Evolutionary conservation across 2,329 filamentous ascomycete genomes (phyloP).

Genomic region (Penicillium sp.): DNA sequence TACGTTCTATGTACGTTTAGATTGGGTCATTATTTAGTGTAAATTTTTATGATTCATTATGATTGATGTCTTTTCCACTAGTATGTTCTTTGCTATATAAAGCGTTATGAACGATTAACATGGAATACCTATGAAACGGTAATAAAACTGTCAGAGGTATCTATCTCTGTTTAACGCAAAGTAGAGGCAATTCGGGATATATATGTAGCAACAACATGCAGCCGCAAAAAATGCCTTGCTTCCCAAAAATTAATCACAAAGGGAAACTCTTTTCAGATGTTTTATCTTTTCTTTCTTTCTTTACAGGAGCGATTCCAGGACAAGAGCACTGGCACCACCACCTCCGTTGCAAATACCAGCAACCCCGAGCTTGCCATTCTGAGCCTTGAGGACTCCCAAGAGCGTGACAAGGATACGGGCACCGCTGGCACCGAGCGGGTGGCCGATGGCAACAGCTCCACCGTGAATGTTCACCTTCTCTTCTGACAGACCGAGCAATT

Average conservation of each 20-base stretch:
- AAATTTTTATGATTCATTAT: not conserved
- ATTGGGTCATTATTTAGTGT: not conserved
- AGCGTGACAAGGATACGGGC: conserved; percentile 90
- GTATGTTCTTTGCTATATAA: not conserved
- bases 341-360: conserved; percentile 98
- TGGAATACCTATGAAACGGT: not conserved
- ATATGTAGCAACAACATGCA: not conserved
- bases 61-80: not conserved
- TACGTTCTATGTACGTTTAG: not conserved
- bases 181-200: not conserved
- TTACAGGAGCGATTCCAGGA: conserved; percentile 65
- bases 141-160: not conserved
- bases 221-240: not conserved
- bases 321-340: conserved; percentile 87
- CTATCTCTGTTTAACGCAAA: not conserved
- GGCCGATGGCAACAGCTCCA: conserved; percentile 89
- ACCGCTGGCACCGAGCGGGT: conserved; percentile 86
- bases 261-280: not conserved
- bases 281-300: conserved; percentile 18
- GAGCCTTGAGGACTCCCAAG: conserved; percentile 81
- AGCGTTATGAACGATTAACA: not conserved
- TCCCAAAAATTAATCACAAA: not conserved
- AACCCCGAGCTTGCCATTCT: conserved; percentile 88
- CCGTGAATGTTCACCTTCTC: conserved; percentile 95
- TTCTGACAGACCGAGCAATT: conserved; percentile 72